Base-by-base conservation (phyloP, 1,139 yeast genomes). In the Diutina mesorugosa region DNA sequence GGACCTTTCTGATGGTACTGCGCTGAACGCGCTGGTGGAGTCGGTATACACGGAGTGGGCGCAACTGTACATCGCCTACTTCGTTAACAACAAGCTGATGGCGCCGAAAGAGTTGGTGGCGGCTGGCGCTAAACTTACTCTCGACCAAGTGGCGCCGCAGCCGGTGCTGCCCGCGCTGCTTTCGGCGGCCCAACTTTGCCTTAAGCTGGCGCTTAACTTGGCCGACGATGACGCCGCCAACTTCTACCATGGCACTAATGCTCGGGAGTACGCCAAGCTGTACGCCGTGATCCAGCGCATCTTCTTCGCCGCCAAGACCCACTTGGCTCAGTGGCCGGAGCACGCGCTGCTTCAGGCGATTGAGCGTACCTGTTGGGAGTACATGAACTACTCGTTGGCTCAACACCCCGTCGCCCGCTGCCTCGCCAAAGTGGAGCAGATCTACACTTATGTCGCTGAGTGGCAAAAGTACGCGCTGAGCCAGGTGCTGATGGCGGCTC, bases 401-500 rank as follows among this genome's bases (percentile, higher is more conserved):
- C 81, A 50, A 30, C 53, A 87, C 0, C 95, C 99, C 1, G 72
- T 93, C 55, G 93, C 93, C 9, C 80, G 87, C 62, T 78, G 85
- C 59, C 74, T 95, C 56, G 89, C 87, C 57, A 90, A 90, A 69
- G 72, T 90, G 53, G 99, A 95, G 68, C 97, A 89, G 66, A 81
- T 91, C 41, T 88, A 88, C 65, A 86, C 90, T 0, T 83, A 81
- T 64, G 76, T 91, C 60, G 79, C 86, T 29, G 98, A 93, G 67
- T 95, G 99, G 98, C 95, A 93, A 67, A 87, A 88, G 62, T 90
- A 88, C 69, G 97, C 99, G 0, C 84, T 91, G 47, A 76, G 83
- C 3, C 85, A 87, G 56, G 93, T 87, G 1, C 80, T 96, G 1
- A 71, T 93, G 58, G 73, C 73, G 47, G 64, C 64, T 0, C 78